Base-by-base conservation (phyloP, 306 rosid species). In the Lagenaria siceraria region DNA sequence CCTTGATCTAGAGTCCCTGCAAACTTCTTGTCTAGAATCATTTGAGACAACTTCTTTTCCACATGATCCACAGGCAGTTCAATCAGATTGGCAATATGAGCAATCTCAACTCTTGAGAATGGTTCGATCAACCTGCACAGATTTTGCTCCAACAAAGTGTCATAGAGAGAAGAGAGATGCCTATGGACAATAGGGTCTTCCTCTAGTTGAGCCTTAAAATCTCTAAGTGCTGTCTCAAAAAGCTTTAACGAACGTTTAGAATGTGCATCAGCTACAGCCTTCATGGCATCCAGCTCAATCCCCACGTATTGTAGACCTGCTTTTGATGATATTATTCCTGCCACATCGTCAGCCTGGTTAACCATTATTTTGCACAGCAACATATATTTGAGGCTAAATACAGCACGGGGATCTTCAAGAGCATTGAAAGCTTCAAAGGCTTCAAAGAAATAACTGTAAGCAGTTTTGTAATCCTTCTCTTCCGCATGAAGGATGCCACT, bases 141-240 rank as follows among this genome's bases (percentile, higher is more conserved):
- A 77, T 94, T 94, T 87, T 94, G 98, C 83, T 94, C 97, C 83
- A 94, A 56, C 43, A 94, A 84, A 52, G 98, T 94, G 78, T 91
- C 97, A 42, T 94, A 94, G 33, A 94, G 83, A 17, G 98, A 91
- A 10, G 91, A 85, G 36, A 94, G 89, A 82, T 94, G 98, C 81
- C 98, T 88, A 78, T 91, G 98, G 78, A 94, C 97, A 78, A 94
- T 91, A 17, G 98, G 98, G 82, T 94, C 98, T 73, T 91, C 98
- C 80, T 90, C 98, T 70, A 94, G 84, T 80, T 94, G 97, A 19
- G 94, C 90, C 90, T 87, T 94, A 77, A 79, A 94, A 81, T 85
- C 91, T 53, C 89, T 74, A 82, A 91, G 80, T 70, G 98, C 94
- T 74, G 82, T 84, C 85, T 94, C 96, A 22, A 94, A 94, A 70